Percentiles rank a stretch among this genome's conserved stretches.
These are phyloP conservation scores for Lactuca saligna DNA, from an alignment of 129 eudicot species.

Conservation along the genomic window DNA sequence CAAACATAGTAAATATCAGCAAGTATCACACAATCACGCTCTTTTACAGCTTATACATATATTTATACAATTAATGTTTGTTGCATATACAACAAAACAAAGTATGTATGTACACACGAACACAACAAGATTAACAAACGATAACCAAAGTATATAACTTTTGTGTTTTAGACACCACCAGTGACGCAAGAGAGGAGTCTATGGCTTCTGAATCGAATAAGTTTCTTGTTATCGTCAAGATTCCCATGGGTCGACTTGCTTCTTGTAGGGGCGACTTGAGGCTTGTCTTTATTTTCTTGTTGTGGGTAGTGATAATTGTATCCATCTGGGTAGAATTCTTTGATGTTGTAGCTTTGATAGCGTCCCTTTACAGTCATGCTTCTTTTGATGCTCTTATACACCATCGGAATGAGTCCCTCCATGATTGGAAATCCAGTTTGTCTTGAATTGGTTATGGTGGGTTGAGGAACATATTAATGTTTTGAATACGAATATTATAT, in stretches of 20 bases:
- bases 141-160: slow-evolving; percentile 3
- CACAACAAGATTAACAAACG: background rate
- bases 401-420: slow-evolving; percentile 34
- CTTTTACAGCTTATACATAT: slow-evolving; percentile 12
- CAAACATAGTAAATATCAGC: slow-evolving; percentile 25
- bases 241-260: slow-evolving; percentile 21
- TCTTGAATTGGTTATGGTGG: background rate
- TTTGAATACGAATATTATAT: background rate
- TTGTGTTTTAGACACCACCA: slow-evolving; percentile 23
- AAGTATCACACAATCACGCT: background rate
- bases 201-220: slow-evolving; percentile 33
- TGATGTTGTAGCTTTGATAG: slow-evolving; percentile 23
- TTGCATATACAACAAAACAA: background rate
- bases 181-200: slow-evolving; percentile 32
- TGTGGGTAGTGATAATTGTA: slow-evolving; percentile 24
- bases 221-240: slow-evolving; percentile 23
- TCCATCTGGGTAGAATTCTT: slow-evolving; percentile 34
- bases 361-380: slow-evolving; percentile 19
- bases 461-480: background rate
- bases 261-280: slow-evolving; percentile 17
- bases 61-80: background rate
- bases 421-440: slow-evolving; percentile 13
- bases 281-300: background rate
- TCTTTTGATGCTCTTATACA: slow-evolving; percentile 28
- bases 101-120: slow-evolving; percentile 18